Conservation (phyloP, 352 stramenopile genomes). For the Phytophthora vignae region DNA sequence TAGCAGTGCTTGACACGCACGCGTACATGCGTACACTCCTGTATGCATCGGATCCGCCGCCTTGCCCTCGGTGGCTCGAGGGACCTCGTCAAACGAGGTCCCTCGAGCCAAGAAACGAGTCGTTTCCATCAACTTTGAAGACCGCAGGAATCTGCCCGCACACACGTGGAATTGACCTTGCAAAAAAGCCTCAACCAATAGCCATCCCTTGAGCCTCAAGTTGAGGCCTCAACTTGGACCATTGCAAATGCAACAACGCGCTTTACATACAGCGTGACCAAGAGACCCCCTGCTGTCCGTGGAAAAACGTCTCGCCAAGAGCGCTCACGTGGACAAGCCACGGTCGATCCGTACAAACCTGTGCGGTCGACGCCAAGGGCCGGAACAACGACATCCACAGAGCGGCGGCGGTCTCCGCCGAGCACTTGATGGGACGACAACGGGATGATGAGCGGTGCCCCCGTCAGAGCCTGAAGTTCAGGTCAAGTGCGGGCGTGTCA, state of each 20-base stretch:
- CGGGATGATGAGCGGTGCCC: conserved; percentile 6
- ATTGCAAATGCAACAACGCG: background rate
- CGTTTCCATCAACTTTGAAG: background rate
- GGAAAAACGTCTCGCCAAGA: conserved; percentile 1
- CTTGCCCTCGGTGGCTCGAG: background rate
- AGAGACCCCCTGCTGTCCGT: background rate
- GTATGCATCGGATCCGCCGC: background rate
- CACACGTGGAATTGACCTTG: conserved; percentile 6
- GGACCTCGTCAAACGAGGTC: too few species aligned
- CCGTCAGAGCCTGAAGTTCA: background rate
- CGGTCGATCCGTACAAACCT: conserved; percentile 8
- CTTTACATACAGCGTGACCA: conserved; percentile 10
- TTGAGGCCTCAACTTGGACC: background rate
- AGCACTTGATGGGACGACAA: conserved; percentile 23
- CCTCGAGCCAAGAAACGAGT: background rate
- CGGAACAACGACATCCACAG: conserved; percentile 14
- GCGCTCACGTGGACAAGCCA: conserved; percentile 5
- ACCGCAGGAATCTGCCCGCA: conserved; percentile 11
- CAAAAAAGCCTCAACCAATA: conserved; percentile 2
- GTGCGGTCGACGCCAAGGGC: background rate
- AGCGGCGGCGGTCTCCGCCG: conserved; percentile 2
- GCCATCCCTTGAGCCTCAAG: conserved; percentile 1
- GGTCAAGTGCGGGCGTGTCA: background rate
- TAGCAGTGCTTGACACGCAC: too few species aligned
- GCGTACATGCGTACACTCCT: too few species aligned